phyloP scores from a whole-genome alignment of 129 eudicot genomes.

The Logfia minima region DNA sequence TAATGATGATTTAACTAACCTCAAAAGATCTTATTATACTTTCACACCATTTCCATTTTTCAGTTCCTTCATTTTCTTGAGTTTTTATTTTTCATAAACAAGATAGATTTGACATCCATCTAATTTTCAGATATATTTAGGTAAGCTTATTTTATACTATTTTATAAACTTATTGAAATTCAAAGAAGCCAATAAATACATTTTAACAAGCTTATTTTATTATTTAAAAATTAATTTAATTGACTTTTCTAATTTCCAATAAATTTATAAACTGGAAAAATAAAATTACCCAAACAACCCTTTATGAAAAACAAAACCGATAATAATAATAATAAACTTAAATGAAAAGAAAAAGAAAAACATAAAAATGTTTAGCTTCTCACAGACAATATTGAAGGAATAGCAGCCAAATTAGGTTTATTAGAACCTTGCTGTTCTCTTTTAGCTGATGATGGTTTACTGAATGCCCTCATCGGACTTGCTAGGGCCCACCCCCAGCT shows the following conservation, averaged over 20 bases:
- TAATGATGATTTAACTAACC: slow-evolving; percentile 21
- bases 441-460: slow-evolving; percentile 34
- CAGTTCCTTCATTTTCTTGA: slow-evolving; percentile 28
- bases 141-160: background rate
- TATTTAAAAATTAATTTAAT: too few species aligned
- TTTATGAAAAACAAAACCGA: slow-evolving; percentile 9
- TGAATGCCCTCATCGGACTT: slow-evolving; percentile 84
- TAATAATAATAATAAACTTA: background rate
- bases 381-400: slow-evolving; percentile 78
- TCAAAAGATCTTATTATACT: background rate
- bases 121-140: background rate
- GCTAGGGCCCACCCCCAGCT: slow-evolving; percentile 95
- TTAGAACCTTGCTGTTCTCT: slow-evolving; percentile 41
- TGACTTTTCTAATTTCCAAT: background rate
- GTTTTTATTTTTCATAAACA: slow-evolving; percentile 5
- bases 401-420: slow-evolving; percentile 71
- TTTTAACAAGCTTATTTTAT: background rate
- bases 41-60: slow-evolving; percentile 25
- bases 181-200: background rate
- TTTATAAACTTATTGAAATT: background rate
- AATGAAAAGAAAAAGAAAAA: background rate
- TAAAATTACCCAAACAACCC: background rate
- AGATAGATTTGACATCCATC: slow-evolving; percentile 10
- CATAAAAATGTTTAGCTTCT: slow-evolving; percentile 41
- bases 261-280: slow-evolving; percentile 3